Evolutionary conservation across 768 basidiomycete species (phyloP).

Genomic region (Boletus barrowsii): DNA sequence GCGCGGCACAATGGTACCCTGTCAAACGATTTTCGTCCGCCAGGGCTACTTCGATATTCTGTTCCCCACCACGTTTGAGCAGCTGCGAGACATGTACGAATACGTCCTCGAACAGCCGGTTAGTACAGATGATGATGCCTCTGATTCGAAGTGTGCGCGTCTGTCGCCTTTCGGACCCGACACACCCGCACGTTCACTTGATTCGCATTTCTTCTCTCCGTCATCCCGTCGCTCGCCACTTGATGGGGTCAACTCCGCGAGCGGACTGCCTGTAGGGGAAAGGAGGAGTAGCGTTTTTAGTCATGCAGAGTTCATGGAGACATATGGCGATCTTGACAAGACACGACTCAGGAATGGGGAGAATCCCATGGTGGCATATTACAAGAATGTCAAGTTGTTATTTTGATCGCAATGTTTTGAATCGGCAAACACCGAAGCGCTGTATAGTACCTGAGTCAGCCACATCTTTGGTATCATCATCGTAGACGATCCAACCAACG

Average conservation of each 20-base stretch:
- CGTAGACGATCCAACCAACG: background rate
- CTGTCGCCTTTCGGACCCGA: constrained; percentile 52
- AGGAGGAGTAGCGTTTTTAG: constrained; percentile 80
- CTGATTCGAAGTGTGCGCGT: constrained; percentile 33
- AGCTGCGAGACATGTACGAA: constrained; percentile 88
- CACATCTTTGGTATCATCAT: constrained; percentile 5
- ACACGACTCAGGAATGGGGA: constrained; percentile 79
- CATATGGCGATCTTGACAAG: constrained; percentile 71
- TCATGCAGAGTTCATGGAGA: constrained; percentile 85
- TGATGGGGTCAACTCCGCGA: constrained; percentile 71
- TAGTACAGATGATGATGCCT: constrained; percentile 19
- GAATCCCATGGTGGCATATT: constrained; percentile 86
- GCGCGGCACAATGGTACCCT: constrained; percentile 81
- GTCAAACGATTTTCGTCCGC: constrained; percentile 84
- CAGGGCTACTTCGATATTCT: constrained; percentile 99
- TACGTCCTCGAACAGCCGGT: constrained; percentile 64
- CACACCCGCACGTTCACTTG: constrained; percentile 50
- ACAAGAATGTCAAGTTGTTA: constrained; percentile 91
- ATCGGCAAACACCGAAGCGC: constrained; percentile 16
- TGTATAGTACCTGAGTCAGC: constrained; percentile 24
- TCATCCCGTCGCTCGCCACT: constrained; percentile 52
- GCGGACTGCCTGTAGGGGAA: constrained; percentile 77
- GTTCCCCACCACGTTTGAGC: constrained; percentile 90
- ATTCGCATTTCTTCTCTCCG: constrained; percentile 68
- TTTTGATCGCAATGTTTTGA: constrained; percentile 47